A percentile compares a stretch with the other conserved stretches of the same genome.
Evolutionary conservation across 345 rosid species (phyloP).

Genomic region (sweet orange (Citrus sinensis)): DVS_A1.0 CM039167.1:25695001-25695500

Average conservation of each 20-base stretch:
- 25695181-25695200: conserved; percentile 42
- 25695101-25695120: background rate
- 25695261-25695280: conserved; percentile 54
- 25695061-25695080: background rate
- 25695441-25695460: conserved; percentile 59
- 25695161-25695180: background rate
- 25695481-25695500: conserved; percentile 88
- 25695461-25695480: conserved; percentile 57
- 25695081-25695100: background rate
- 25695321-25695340: conserved; percentile 66
- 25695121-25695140: background rate
- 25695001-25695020: background rate
- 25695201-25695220: conserved; percentile 40
- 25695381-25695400: conserved; percentile 35
- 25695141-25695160: background rate
- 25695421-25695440: conserved; percentile 65
- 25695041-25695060: background rate
- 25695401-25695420: conserved; percentile 33
- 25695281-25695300: conserved; percentile 17
- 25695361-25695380: conserved; percentile 39
- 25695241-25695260: conserved; percentile 44
- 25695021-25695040: background rate
- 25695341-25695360: conserved; percentile 38
- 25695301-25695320: conserved; percentile 24
- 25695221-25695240: conserved; percentile 36